Conservation (phyloP, 257 asterid species). For the Nicotiana obtusifolia region DNA sequence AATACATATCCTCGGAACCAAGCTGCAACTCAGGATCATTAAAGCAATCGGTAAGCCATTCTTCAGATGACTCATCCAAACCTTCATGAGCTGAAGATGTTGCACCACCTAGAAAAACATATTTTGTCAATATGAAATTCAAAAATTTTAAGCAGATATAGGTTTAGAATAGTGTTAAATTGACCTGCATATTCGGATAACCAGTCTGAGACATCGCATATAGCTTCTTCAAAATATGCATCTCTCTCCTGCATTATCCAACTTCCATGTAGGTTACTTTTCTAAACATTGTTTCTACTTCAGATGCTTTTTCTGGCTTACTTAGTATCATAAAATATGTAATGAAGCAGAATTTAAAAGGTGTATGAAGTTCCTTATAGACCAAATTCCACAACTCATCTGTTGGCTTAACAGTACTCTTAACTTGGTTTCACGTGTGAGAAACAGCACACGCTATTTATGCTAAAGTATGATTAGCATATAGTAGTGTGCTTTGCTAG, state of each 20-base stretch:
- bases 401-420: neutral
- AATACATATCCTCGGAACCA: conserved; percentile 14
- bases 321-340: neutral
- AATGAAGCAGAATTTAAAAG: neutral
- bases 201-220: conserved; percentile 59
- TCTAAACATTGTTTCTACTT: neutral
- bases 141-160: neutral
- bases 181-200: conserved; percentile 61
- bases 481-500: neutral
- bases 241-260: conserved; percentile 38
- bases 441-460: neutral
- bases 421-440: neutral
- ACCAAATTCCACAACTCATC: neutral
- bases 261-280: neutral
- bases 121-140: neutral
- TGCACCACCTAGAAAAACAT: conserved; percentile 21
- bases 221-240: conserved; percentile 51
- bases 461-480: neutral
- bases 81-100: conserved; percentile 21
- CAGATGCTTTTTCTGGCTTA: neutral
- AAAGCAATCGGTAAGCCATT: conserved; percentile 32
- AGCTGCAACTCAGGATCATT: conserved; percentile 20
- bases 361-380: neutral
- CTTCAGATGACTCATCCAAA: conserved; percentile 34
- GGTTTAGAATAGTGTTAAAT: neutral